Evolutionary conservation across 257 asterid genomes (phyloP), one percentile per base, ranked within the genome.

Genomic region (Nicotiana otophora): DNA sequence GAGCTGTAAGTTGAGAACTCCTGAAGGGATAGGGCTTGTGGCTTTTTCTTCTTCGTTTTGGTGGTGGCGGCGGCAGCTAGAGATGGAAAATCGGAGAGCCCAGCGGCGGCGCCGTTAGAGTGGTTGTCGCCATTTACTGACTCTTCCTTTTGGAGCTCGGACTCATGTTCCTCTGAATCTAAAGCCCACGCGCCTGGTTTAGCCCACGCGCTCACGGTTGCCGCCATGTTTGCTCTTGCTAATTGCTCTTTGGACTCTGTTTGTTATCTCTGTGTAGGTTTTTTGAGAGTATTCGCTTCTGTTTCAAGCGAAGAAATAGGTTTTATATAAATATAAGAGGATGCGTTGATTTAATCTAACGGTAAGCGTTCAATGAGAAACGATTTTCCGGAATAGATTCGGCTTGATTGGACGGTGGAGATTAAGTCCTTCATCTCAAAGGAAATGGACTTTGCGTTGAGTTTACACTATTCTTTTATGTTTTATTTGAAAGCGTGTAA

Each of bases 111-210:
- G 66, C 83, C 84, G 58, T 82, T 81, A 1, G 91, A 70, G 53
- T 82, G 82, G 54, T 85, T 85, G 75, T 82, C 86, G 7, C 46
- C 77, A 70, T 67, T 77, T 10, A 64, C 53, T 36, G 39, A 34
- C 6, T 89, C 93, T 20, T 89, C 87, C 57, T 84, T 84, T 53
- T 82, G 89, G 48, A 92, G 95, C 86, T 91, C 97, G 42, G 88
- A 83, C 83, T 95, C 99, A 84, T 92, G 85, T 62, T 95, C 93
- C 84, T 95, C 98, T 39, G 97, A 88, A 83, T 94, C 99, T 6
- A 92, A 81, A 11, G 98, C 98, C 99, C 99, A 95, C 4, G 97
- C 97, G 85, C 97, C 97, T 84, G 99, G 98, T 81, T 96, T 96
- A 1, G 84, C 68, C 98, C 98, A 96, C 87, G 95, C 92, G 89